A percentile compares a stretch with the other conserved stretches of the same genome.
phyloP scores from a whole-genome alignment of 208 protist species.

The Angomonas deanei region DNA sequence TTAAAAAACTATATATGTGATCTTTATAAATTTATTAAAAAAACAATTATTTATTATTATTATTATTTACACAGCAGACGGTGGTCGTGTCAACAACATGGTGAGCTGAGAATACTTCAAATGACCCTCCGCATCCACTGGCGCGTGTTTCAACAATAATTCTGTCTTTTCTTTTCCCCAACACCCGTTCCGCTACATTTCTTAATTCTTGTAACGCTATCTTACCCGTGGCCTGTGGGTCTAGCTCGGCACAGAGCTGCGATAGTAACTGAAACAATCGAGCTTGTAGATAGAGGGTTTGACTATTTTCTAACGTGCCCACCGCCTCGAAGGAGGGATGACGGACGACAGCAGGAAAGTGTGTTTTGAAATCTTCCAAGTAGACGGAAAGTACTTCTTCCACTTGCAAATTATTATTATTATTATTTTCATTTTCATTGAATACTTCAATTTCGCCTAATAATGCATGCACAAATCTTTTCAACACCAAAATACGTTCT shows the following conservation, averaged over 20 bases:
- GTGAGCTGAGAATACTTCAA: conserved; percentile 74
- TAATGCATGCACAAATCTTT: conserved; percentile 44
- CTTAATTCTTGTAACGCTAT: conserved; percentile 56
- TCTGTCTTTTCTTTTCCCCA: conserved; percentile 50
- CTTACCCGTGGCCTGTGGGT: conserved; percentile 47
- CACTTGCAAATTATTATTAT: conserved; percentile 15
- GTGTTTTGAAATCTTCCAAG: conserved; percentile 48
- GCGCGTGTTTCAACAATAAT: conserved; percentile 51
- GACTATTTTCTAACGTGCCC: conserved; percentile 13
- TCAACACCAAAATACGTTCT: conserved; percentile 9
- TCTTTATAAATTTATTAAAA: too few relatives aligned
- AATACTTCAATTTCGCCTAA: conserved; percentile 38
- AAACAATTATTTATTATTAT: too few relatives aligned
- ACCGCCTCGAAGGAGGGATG: conserved; percentile 48
- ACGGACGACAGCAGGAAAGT: conserved; percentile 40
- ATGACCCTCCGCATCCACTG: conserved; percentile 60
- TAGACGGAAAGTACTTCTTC: conserved; percentile 71
- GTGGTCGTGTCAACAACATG: conserved; percentile 52
- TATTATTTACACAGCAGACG: neutral
- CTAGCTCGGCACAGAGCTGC: conserved; percentile 66
- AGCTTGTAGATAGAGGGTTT: conserved; percentile 43
- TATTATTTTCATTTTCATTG: conserved; percentile 2
- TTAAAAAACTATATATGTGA: too few relatives aligned
- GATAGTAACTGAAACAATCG: conserved; percentile 55
- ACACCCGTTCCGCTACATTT: conserved; percentile 37